Percentiles rank a stretch among this genome's conserved stretches.
phyloP scores from a whole-genome alignment of 371 early-diverging fungal genomes.

The Batkoa obscura region DNA sequence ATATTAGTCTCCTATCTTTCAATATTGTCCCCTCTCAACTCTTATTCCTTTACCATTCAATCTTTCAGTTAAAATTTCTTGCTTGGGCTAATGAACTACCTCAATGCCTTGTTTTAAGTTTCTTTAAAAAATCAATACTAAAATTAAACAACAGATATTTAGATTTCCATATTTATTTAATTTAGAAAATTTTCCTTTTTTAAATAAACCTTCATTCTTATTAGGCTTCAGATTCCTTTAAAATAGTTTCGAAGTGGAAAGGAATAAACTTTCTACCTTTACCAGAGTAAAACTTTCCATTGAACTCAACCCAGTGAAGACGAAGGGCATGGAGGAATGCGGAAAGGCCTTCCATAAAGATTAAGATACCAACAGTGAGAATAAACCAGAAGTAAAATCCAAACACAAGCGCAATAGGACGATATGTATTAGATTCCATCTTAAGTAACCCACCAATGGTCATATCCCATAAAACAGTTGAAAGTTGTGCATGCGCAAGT shows the following conservation, averaged over 20 bases:
- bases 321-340: conserved; percentile 98
- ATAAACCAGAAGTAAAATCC: conserved; percentile 68
- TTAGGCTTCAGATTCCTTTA: no score
- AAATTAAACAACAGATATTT: no score
- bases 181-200: no score
- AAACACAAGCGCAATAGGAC: conserved; percentile 40
- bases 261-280: conserved; percentile 69
- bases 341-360: conserved; percentile 96
- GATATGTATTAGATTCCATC: conserved; percentile 8
- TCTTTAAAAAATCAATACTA: no score
- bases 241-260: conserved; percentile 19
- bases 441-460: conserved; percentile 24
- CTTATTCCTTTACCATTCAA: no score
- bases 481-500: conserved; percentile 98
- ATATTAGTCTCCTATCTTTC: no score
- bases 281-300: conserved; percentile 93
- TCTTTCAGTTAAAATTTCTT: no score
- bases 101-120: no score
- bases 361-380: conserved; percentile 69
- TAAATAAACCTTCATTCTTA: no score
- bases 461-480: conserved; percentile 96
- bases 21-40: no score
- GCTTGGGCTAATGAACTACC: no score
- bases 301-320: conserved; percentile 99
- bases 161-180: no score